phyloP scores from a whole-genome alignment of 495 filamentous ascomycete genomes.

The Penicillium desertorum region DNA sequence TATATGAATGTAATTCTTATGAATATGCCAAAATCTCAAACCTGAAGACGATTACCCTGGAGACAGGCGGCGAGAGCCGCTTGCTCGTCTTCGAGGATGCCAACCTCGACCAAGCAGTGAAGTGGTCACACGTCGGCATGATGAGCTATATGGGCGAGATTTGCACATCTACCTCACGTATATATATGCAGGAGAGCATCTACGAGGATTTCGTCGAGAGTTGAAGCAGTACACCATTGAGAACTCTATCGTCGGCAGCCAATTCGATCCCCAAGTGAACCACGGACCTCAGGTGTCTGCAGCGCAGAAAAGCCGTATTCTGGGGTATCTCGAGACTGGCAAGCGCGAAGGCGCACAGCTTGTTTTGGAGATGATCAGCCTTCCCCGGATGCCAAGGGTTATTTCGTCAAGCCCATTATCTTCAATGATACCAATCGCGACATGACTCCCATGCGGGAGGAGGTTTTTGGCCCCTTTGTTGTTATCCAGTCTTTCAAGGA shows the following conservation, averaged over 20 bases:
- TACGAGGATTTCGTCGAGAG: conserved; percentile 70
- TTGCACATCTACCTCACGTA: conserved; percentile 82
- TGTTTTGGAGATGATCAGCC: conserved; percentile 1
- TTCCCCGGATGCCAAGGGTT: conserved; percentile 34
- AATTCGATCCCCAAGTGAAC: conserved; percentile 69
- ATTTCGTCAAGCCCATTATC: conserved; percentile 60
- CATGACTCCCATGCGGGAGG: conserved; percentile 56
- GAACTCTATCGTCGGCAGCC: conserved; percentile 68
- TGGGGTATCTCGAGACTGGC: conserved; percentile 49
- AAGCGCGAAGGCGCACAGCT: conserved; percentile 56
- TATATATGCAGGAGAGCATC: conserved; percentile 76
- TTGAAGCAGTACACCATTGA: conserved; percentile 66
- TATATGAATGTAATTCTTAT: background rate
- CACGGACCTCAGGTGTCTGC: conserved; percentile 89
- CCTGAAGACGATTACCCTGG: conserved; percentile 49
- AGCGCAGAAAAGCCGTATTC: conserved; percentile 75
- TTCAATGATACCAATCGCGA: conserved; percentile 59
- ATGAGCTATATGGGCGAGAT: conserved; percentile 81
- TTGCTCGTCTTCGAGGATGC: conserved; percentile 83
- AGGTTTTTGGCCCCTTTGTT: conserved; percentile 68
- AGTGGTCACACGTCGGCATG: conserved; percentile 76
- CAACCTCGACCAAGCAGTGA: conserved; percentile 79
- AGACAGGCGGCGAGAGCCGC: conserved; percentile 87
- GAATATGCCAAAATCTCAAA: conserved; percentile 32
- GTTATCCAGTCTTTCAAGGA: conserved; percentile 52